Base-by-base conservation (phyloP, 306 rosid species). In the Prunus mongolica region DNA sequence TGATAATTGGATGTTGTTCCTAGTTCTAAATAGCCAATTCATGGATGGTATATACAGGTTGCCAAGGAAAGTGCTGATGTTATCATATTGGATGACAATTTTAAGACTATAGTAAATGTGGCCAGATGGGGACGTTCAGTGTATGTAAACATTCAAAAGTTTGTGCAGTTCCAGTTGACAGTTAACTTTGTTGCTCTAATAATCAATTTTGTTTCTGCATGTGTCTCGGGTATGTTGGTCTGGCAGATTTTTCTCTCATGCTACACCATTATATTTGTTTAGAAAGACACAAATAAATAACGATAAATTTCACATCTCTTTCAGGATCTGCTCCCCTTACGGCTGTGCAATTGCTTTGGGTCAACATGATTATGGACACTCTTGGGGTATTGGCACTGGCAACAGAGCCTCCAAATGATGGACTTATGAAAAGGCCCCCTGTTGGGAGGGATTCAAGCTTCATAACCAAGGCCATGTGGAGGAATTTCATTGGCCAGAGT, bases 281-380 rank as follows among this genome's bases (percentile, higher is more conserved):
- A 25, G 38, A 68, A 71, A 32, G 68, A 75, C 71, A 51, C 19
- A 0, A 19, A 67, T 25, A 32, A 72, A 24, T 6, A 2, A 58
- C 74, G 50, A 76, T 20, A 5, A 54, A 78, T 82, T 69, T 60
- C 58, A 16, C 56, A 6, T 77, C 24, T 44, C 76, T 81, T 84
- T 83, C 87, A 95, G 99, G 99, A 67, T 89, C 97, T 83, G 93
- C 97, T 77, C 99, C 99, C 47, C 91, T 95, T 75, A 95, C 99
- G 15, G 97, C 96, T 45, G 99, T 95, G 64, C 99, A 95, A 77
- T 67, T 95, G 85, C 97, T 95, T 57, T 95, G 99, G 99, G 99
- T 92, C 30, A 95, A 95, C 89, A 86, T 95, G 93, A 95, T 95
- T 69, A 95, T 95, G 99, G 99, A 95, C 89, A 90, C 99, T 61